Evolutionary conservation across 441 rosid species (phyloP), one percentile per base, ranked within the genome.

Genomic region (Gossypium schwendimanii): DNA sequence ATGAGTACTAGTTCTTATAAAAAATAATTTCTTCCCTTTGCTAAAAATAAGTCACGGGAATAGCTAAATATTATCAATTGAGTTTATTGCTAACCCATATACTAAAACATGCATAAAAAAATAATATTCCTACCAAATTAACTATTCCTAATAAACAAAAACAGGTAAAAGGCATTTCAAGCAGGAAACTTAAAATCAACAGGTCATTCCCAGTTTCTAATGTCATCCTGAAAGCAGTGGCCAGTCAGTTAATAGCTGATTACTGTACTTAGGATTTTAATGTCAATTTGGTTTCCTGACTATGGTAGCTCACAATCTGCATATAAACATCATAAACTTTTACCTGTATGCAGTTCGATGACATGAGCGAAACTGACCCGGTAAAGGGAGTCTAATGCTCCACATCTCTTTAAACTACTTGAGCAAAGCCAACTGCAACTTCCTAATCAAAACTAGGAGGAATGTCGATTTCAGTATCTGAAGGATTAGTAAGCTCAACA

Each of bases 381-480:
- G 70, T 23, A 21, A 28, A 18, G 59, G 45, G 67, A 41, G 17
- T 77, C 54, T 55, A 31, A 23, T 23, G 26, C 61, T 26, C 23
- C 71, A 54, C 53, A 60, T 70, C 75, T 69, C 73, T 52, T 23
- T 20, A 55, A 17, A 11, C 41, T 63, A 3, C 10, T 28, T 68
- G 53, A 67, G 76, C 63, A 45, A 41, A 63, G 74, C 66, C 77
- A 61, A 58, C 57, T 10, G 26, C 65, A 62, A 58, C 78, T 82
- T 82, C 75, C 82, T 85, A 87, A 77, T 75, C 82, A 76, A 89
- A 85, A 69, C 75, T 85, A 59, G 87, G 81, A 76, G 87, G 86
- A 47, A 82, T 80, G 63, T 86, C 89, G 41, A 87, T 74, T 24
- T 87, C 90, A 76, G 94, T 81, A 80, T 89, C 89, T 20, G 92